A percentile compares a stretch with the other conserved stretches of the same genome.
These are phyloP conservation scores for Scenedesmus sp. DNA, from an alignment of 163 green algal species.

Conservation along the genomic window DNA sequence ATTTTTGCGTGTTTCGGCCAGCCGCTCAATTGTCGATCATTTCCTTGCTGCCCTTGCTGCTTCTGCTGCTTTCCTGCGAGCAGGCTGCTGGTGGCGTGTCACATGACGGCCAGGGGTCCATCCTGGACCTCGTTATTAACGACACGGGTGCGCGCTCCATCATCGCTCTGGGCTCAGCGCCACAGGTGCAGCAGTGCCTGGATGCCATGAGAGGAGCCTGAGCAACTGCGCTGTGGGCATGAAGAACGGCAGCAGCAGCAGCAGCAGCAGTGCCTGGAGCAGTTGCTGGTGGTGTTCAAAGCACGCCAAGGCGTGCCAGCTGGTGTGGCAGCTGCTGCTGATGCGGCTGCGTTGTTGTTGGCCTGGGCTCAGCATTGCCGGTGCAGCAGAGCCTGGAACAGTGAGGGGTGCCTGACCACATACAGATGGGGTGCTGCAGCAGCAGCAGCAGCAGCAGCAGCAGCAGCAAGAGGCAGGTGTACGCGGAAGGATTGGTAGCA, in stretches of 20 bases:
- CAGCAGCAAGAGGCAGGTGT: no score
- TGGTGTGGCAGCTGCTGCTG: no score
- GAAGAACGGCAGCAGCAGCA: neutral
- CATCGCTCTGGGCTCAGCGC: constrained; percentile 77
- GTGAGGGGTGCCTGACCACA: no score
- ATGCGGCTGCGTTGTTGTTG: no score
- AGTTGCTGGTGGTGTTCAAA: no score
- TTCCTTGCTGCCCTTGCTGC: neutral
- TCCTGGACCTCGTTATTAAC: constrained; percentile 69
- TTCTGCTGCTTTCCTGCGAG: neutral
- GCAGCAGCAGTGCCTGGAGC: neutral
- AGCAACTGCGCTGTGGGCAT: neutral
- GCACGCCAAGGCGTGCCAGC: no score
- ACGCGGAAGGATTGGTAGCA: no score
- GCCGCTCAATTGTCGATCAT: no score
- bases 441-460: neutral
- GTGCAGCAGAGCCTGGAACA: no score
- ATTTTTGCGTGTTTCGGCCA: no score
- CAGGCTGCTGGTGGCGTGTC: constrained; percentile 85
- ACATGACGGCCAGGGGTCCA: constrained; percentile 59
- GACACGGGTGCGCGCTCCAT: constrained; percentile 57
- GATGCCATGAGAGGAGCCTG: constrained; percentile 64
- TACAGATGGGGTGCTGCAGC: no score
- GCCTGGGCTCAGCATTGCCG: no score
- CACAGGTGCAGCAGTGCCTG: constrained; percentile 77